These are phyloP conservation scores for Candida incommunis DNA, from an alignment of 805 yeast species.

Conservation along the genomic window DNA sequence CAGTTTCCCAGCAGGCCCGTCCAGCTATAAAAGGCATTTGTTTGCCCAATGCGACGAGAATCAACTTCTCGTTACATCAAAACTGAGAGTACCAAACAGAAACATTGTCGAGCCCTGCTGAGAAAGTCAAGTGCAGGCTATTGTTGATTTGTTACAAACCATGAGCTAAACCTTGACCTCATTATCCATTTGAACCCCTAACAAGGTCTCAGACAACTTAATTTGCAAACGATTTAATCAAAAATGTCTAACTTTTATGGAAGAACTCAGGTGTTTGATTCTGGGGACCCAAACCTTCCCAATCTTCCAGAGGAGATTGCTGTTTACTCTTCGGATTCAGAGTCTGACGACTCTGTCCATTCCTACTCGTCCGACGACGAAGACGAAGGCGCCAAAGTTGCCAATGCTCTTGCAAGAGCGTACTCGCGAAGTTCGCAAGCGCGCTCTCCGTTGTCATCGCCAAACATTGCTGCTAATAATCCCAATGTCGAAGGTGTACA, in stretches of 20 bases:
- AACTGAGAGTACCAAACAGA: too few species aligned
- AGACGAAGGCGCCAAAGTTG: background rate
- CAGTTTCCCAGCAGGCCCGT: too few species aligned
- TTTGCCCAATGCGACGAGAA: too few species aligned
- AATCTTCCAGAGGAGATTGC: conserved; percentile 8
- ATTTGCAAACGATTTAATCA: too few species aligned
- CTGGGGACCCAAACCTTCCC: conserved; percentile 13
- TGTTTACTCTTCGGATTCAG: conserved; percentile 3
- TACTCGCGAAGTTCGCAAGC: background rate
- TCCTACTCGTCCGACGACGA: background rate
- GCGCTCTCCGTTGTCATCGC: background rate
- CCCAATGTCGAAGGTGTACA: background rate
- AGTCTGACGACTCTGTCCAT: conserved; percentile 1
- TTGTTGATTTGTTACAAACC: too few species aligned
- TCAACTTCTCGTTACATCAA: too few species aligned
- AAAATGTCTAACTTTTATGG: background rate
- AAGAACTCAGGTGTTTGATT: conserved; percentile 8
- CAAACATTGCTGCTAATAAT: background rate
- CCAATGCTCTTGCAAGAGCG: background rate
- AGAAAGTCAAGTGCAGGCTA: too few species aligned
- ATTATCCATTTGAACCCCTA: too few species aligned
- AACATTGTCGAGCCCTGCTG: too few species aligned
- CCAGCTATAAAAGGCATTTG: too few species aligned
- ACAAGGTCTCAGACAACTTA: too few species aligned
- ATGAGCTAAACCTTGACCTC: too few species aligned